Base-by-base conservation (phyloP, 1,284 basidiomycete genomes). In the Ustilago crameri region DNA sequence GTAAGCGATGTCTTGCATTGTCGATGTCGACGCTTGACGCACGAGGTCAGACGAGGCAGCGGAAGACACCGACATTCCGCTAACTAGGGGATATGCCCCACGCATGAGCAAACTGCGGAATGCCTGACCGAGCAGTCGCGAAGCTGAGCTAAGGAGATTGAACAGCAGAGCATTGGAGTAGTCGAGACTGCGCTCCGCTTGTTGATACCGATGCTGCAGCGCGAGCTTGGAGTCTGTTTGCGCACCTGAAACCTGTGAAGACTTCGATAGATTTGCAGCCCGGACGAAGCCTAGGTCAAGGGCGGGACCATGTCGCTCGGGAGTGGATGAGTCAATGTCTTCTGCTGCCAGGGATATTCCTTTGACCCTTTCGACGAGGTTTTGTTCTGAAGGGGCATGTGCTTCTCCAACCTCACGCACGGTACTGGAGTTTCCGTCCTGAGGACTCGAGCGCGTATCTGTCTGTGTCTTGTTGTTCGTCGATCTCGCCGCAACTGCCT, bases 11-110 rank as follows among this genome's bases (percentile, higher is more conserved):
- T 67, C 49, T 10, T 48, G 37, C 27, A 82, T 48, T 5, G 76
- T 55, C 17, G 64, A 49, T 0, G 63, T 56, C 0, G 76, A 58
- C 3, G 47, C 34, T 3, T 46, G 57, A 0, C 78, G 57, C 0
- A 66, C 35, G 2, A 53, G 30, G 3, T 60, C 49, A 0, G 59
- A 60, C 9, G 71, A 54, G 4, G 44, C 23, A 1, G 34, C 38
- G 0, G 59, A 52, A 3, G 67, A 53, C 14, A 46, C 42, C 0
- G 73, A 70, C 35, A 81, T 55, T 1, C 70, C 76, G 46, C 71
- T 72, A 23, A 82, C 58, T 10, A 78, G 47, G 2, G 80, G 76
- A 51, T 82, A 82, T 20, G 80, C 42, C 9, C 57, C 61, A 0
- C 58, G 65, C 10, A 81, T 49, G 1, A 82, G 72, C 10, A 63